A percentile compares a stretch with the other conserved stretches of the same genome.
Conservation (phyloP, 2,329 filamentous ascomycete genomes). For the Verticillium nubilum region DNA sequence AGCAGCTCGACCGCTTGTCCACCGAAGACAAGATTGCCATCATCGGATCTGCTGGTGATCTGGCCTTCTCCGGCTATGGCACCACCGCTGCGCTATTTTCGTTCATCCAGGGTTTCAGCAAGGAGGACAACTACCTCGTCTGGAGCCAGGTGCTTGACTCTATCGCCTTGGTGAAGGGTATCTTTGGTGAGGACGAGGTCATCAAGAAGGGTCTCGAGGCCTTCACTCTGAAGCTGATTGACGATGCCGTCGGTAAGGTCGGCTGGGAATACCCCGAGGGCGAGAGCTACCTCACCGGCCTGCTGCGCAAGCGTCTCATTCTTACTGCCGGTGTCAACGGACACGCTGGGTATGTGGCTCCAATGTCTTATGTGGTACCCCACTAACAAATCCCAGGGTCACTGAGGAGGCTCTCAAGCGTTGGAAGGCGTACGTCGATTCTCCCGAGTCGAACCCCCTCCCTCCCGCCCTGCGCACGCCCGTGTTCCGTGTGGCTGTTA, state of each 20-base stretch:
- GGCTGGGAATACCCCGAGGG: slow-evolving; percentile 78
- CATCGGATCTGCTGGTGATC: slow-evolving; percentile 81
- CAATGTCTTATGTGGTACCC: neutral
- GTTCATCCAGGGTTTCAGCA: slow-evolving; percentile 77
- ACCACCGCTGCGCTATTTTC: slow-evolving; percentile 76
- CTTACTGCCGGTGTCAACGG: slow-evolving; percentile 68
- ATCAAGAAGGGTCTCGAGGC: slow-evolving; percentile 69
- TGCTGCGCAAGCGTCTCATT: slow-evolving; percentile 79
- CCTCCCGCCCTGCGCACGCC: slow-evolving; percentile 76
- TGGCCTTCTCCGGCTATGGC: slow-evolving; percentile 82
- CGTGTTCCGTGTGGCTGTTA: slow-evolving; percentile 75
- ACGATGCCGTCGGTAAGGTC: slow-evolving; percentile 68
- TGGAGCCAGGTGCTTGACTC: slow-evolving; percentile 82
- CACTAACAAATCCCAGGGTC: slow-evolving; percentile 38
- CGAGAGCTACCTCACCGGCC: slow-evolving; percentile 77
- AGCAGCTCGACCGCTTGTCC: slow-evolving; percentile 68
- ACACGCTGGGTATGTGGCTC: slow-evolving; percentile 56
- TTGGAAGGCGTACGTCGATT: slow-evolving; percentile 73
- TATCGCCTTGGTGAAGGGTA: slow-evolving; percentile 70
- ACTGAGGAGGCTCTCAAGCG: slow-evolving; percentile 69
- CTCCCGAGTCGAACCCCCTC: slow-evolving; percentile 63
- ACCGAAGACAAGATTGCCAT: slow-evolving; percentile 90
- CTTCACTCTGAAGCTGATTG: slow-evolving; percentile 73
- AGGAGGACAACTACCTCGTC: slow-evolving; percentile 80
- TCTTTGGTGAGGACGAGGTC: slow-evolving; percentile 72